Evolutionary conservation across 257 asterid species (phyloP), one percentile per base, ranked within the genome.

Genomic region (Nicotiana undulata): DNA sequence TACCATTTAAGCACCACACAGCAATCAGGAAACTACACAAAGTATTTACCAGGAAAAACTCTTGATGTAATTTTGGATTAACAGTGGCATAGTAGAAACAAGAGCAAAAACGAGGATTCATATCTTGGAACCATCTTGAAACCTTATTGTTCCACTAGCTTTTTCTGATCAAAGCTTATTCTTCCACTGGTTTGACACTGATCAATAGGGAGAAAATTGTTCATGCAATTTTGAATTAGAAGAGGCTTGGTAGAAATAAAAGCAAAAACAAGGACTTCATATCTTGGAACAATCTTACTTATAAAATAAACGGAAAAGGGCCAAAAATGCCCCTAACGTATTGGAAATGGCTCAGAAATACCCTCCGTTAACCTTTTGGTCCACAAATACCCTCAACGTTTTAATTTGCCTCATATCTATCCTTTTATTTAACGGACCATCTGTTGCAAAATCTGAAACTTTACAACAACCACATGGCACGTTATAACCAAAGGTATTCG

Each of bases 1-100:
- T 94, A 81, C 64, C 80, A 79, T 32, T 68, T 72, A 28, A 11
- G 55, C 51, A 85, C 52, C 72, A 63, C 77, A 16, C 59, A 80
- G 56, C 55, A 34, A 59, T 37, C 9, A 37, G 70, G 66, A 64
- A 80, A 24, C 68, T 37, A 74, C 4, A 74, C 16, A 72, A 3
- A 46, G 26, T 7, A 74, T 58, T 72, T 13, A 6, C 26, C 4
- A 13, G 37, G 59, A 32, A 44, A 22, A 24, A 22, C 22, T 72
- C 60, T 72, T 22, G 13, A n/a, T 5, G 53, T 66, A 72, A 22
- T 24, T 46, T 22, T 7, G 32, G 56, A 46, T 46, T 24, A 70
- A 6, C 13, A 70, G 59, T 70, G 20, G 34, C 34, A 72, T 72
- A 8, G 20, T 72, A 72, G 22, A 46, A 46, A 46, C 59, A 72